Percentiles rank a stretch among this genome's conserved stretches.
Evolutionary conservation across 305 asterid genomes (phyloP).

Genomic region (Solanum hybrid): DNA sequence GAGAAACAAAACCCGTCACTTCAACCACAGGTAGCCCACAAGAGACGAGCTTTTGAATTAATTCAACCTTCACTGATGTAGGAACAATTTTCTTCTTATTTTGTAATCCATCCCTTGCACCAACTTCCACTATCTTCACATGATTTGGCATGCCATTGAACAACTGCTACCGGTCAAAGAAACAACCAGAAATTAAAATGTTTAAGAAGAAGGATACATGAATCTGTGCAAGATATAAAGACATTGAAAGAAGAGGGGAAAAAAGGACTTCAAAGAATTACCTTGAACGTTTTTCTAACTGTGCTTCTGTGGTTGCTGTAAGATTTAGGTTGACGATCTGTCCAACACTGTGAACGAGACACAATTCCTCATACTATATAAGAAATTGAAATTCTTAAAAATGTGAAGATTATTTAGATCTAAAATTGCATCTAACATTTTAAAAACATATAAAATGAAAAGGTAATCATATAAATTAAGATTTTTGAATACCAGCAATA

Average conservation of each 20-base stretch:
- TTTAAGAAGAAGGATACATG: not conserved
- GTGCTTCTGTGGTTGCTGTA: slow-evolving; percentile 26
- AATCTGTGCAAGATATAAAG: not conserved
- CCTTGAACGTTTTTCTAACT: slow-evolving; percentile 35
- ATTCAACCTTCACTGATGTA: slow-evolving; percentile 57
- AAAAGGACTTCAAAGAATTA: slow-evolving; percentile 9
- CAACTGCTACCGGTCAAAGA: slow-evolving; percentile 32
- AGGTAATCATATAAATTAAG: no score
- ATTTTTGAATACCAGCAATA: no score
- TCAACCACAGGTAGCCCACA: slow-evolving; percentile 83
- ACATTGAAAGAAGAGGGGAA: not conserved
- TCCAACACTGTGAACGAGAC: slow-evolving; percentile 28
- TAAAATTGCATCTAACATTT: no score
- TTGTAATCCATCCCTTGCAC: slow-evolving; percentile 93
- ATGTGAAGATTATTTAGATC: no score
- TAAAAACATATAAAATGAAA: no score
- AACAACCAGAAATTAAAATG: not conserved
- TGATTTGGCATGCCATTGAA: slow-evolving; percentile 54
- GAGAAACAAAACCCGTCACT: slow-evolving; percentile 94
- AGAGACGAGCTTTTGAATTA: slow-evolving; percentile 64
- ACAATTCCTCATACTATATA: slow-evolving; percentile 33
- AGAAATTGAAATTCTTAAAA: not conserved
- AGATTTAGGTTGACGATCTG: slow-evolving; percentile 30
- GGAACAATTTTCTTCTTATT: slow-evolving; percentile 82
- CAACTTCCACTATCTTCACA: slow-evolving; percentile 93